Conservation (phyloP, 805 yeast genomes). For the Tetrapisispora namnaoensis region DNA sequence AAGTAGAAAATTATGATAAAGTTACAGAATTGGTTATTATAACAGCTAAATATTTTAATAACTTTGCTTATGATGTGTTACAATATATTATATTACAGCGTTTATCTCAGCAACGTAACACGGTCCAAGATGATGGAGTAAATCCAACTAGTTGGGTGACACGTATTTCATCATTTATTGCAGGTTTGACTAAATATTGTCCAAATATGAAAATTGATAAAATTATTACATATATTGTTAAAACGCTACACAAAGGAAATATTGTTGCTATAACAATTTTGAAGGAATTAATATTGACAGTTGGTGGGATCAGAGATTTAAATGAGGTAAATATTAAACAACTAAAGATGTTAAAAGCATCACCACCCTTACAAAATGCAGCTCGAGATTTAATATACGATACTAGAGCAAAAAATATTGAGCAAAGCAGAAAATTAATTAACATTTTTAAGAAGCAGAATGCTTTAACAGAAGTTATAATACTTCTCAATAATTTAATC, state of each 20-base stretch:
- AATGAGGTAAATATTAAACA: conserved; percentile 60
- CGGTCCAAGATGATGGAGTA: conserved; percentile 69
- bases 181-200: conserved; percentile 51
- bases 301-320: conserved; percentile 71
- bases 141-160: conserved; percentile 79
- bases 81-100: conserved; percentile 64
- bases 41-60: conserved; percentile 64
- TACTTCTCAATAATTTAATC: conserved; percentile 45
- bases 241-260: conserved; percentile 52
- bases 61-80: conserved; percentile 76
- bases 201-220: conserved; percentile 51
- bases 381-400: conserved; percentile 48
- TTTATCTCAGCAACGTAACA: conserved; percentile 56
- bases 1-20: conserved; percentile 87
- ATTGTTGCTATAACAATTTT: conserved; percentile 53
- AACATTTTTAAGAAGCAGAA: conserved; percentile 35
- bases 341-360: conserved; percentile 56
- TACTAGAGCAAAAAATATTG: conserved; percentile 37
- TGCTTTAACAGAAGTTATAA: conserved; percentile 51
- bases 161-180: conserved; percentile 69
- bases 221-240: conserved; percentile 47
- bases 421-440: conserved; percentile 44
- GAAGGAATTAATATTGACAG: conserved; percentile 53
- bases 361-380: conserved; percentile 42
- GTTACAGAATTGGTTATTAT: conserved; percentile 68